Evolutionary conservation across 306 rosid species (phyloP).

Genomic region (Fragaria iinumae): DNA sequence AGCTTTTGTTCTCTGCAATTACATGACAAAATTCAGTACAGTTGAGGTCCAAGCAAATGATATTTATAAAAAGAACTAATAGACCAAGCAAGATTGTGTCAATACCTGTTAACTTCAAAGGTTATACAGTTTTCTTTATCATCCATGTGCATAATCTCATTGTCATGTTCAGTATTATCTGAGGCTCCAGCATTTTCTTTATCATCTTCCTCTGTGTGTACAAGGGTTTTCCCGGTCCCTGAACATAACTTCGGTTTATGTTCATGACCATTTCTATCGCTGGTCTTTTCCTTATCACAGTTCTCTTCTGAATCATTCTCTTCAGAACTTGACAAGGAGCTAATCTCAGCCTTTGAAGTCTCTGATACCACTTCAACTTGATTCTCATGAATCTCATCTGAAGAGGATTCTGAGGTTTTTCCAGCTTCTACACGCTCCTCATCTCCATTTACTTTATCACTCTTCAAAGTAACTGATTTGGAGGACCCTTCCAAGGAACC

Average conservation of each 20-base stretch:
- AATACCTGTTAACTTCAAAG: slow-evolving; percentile 56
- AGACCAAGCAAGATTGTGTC: neutral
- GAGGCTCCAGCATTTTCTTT: slow-evolving; percentile 40
- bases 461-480: slow-evolving; percentile 33
- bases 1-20: slow-evolving; percentile 40
- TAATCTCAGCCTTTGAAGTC: slow-evolving; percentile 26
- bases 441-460: slow-evolving; percentile 14
- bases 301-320: slow-evolving; percentile 20
- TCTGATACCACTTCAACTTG: slow-evolving; percentile 25
- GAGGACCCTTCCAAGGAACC: slow-evolving; percentile 43
- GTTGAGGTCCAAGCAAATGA: slow-evolving; percentile 13
- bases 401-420: slow-evolving; percentile 13
- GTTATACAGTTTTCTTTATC: slow-evolving; percentile 61
- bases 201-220: slow-evolving; percentile 32
- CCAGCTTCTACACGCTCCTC: slow-evolving; percentile 17
- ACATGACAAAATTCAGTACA: neutral
- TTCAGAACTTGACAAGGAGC: slow-evolving; percentile 29
- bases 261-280: slow-evolving; percentile 19
- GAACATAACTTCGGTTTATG: slow-evolving; percentile 28
- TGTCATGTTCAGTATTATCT: slow-evolving; percentile 45
- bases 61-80: neutral
- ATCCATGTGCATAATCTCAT: slow-evolving; percentile 34
- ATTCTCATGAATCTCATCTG: slow-evolving; percentile 23
- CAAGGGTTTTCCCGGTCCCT: slow-evolving; percentile 19
- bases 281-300: neutral